phyloP scores from a whole-genome alignment of 2,329 filamentous ascomycete species.

The Colletotrichum noveboracense region DNA sequence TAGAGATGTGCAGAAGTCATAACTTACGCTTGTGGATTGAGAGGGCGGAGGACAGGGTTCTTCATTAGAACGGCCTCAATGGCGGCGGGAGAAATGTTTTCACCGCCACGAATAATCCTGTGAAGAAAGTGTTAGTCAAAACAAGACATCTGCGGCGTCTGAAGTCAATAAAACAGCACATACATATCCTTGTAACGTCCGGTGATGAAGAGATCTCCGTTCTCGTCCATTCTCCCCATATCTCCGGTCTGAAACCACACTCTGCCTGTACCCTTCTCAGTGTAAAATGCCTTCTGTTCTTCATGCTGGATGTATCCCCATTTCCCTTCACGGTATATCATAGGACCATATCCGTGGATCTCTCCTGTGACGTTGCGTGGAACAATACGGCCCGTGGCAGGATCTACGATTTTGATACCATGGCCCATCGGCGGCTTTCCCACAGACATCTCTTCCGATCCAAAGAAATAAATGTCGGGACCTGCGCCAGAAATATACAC shows the following conservation, averaged over 20 bases:
- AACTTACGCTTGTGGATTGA: neutral
- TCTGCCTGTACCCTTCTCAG: neutral
- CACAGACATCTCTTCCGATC: neutral
- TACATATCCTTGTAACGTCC: neutral
- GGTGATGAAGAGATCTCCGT: neutral
- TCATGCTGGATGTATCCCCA: neutral
- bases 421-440: neutral
- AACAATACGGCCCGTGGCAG: neutral
- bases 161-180: neutral
- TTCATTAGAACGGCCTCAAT: neutral
- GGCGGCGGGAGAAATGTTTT: neutral
- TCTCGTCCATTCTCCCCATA: neutral
- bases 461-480: neutral
- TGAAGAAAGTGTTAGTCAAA: neutral
- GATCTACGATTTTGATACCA: neutral
- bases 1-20: neutral
- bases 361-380: neutral
- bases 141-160: too few species aligned
- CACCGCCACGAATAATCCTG: neutral
- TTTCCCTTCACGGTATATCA: neutral
- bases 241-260: neutral
- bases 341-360: neutral
- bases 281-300: neutral
- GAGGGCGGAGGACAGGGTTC: neutral
- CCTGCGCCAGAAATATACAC: rapidly evolving